Base-by-base conservation (phyloP, 176 grass and related monocot species). In the Carex myosuroides region DNA sequence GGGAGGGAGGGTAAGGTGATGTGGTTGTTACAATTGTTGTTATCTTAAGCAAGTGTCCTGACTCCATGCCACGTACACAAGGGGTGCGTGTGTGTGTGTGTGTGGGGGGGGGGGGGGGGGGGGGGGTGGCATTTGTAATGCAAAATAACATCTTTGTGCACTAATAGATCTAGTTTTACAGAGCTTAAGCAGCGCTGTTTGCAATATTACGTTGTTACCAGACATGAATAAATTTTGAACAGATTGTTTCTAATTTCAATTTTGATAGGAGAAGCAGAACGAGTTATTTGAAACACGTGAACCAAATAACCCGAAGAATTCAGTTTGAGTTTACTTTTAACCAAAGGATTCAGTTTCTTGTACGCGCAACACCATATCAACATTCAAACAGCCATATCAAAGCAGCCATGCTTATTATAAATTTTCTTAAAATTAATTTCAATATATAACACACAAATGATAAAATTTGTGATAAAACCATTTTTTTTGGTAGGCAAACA, bases 21-120 rank as follows among this genome's bases (percentile, higher is more conserved):
- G 62, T 64, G 59, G 60, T 65, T 30, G 62, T 65, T 7, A 48
- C 79, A 82, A 66, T 82, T 63, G 37, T 80, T 80, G 42, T 75
- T 73, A 39, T 24, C 42, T 53, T 14, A 75, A 80, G 79, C 17
- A 62, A 83, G 21, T 22, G 10, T 48, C 20, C 67, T 29, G 39
- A 44, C 60, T 77, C 55, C 73, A 77, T n/a, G 61, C 60, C 60
- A 66, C 41, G 39, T 64, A 67, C 42, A 83, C 61, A 83, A 37
- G 48, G 37, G 79, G 26, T 81, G 35, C 20, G 24, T 50, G 46
- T 50, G 46, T 50, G 46, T 12, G 44, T 48, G 44, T 48, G 44
- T n/a, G n/a, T n/a, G 0, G 44, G 1, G 44, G 9, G 42, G 8
- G 46, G 11, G 8, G 44, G 1, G 44, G 1, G 7, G 46, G 10